Percentiles rank a stretch among this genome's conserved stretches.
phyloP scores from a whole-genome alignment of 2,329 filamentous ascomycete species.

The Thyridium curvatum region DNA sequence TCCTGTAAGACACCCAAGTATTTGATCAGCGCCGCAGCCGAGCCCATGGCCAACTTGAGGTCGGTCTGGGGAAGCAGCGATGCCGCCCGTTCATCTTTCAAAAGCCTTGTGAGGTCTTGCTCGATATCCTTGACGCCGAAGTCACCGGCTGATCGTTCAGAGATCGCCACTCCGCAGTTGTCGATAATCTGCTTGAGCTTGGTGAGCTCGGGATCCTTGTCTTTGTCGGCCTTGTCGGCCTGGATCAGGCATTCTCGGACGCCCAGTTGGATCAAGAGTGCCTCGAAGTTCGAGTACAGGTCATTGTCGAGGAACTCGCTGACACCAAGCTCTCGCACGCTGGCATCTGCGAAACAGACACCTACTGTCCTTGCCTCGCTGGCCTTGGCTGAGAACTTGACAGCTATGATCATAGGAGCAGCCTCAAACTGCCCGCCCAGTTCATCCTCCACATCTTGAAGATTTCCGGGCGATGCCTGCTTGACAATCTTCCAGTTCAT shows the following conservation, averaged over 20 bases:
- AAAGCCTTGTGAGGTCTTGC: slow-evolving; percentile 79
- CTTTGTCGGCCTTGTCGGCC: slow-evolving; percentile 69
- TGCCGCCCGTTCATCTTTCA: slow-evolving; percentile 78
- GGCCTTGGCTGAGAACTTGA: slow-evolving; percentile 87
- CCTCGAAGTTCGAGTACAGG: slow-evolving; percentile 95
- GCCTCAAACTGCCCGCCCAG: slow-evolving; percentile 80
- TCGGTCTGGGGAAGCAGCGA: slow-evolving; percentile 82
- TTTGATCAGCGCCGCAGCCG: slow-evolving; percentile 87
- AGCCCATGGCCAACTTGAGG: slow-evolving; percentile 91
- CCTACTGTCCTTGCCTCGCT: slow-evolving; percentile 80
- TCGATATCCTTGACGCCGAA: slow-evolving; percentile 92
- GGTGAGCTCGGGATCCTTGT: slow-evolving; percentile 79
- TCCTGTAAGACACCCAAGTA: slow-evolving; percentile 90
- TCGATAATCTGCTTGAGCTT: slow-evolving; percentile 88
- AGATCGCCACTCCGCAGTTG: slow-evolving; percentile 84
- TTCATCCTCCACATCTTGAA: slow-evolving; percentile 96
- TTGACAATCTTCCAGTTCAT: slow-evolving; percentile 92
- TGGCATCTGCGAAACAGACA: slow-evolving; percentile 96
- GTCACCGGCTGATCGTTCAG: slow-evolving; percentile 69
- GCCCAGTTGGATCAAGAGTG: slow-evolving; percentile 89
- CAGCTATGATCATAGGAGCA: slow-evolving; percentile 88
- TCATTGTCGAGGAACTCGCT: slow-evolving; percentile 99
- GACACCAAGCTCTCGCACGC: slow-evolving; percentile 88
- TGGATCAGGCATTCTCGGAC: slow-evolving; percentile 92
- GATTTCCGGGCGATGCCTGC: slow-evolving; percentile 88